Evolutionary conservation across 2,329 filamentous ascomycete genomes (phyloP).

Genomic region (Neopestalotiopsis clavispora): DNA sequence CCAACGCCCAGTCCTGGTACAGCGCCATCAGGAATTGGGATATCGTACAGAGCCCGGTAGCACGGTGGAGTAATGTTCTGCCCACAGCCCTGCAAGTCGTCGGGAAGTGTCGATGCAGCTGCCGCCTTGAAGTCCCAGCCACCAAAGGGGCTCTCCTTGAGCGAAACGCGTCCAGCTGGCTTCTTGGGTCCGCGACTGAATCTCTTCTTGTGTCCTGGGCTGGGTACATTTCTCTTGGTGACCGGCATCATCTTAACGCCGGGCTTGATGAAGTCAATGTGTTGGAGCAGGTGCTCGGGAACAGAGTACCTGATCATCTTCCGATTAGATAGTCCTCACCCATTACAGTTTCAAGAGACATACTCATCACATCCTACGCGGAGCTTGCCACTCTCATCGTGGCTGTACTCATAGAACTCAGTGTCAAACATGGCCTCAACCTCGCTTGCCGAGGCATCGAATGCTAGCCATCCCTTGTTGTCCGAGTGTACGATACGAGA

Average conservation of each 20-base stretch:
- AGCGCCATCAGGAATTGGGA: constrained; percentile 25
- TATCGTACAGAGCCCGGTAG: constrained; percentile 26
- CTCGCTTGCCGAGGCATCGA: constrained; percentile 38
- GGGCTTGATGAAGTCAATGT: constrained; percentile 53
- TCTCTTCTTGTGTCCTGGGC: constrained; percentile 11
- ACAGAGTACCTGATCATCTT: constrained; percentile 24
- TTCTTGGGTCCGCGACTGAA: constrained; percentile 20
- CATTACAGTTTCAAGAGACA: constrained; percentile 17
- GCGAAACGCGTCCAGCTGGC: constrained; percentile 2
- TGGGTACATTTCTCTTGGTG: not conserved
- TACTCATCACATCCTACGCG: constrained; percentile 3
- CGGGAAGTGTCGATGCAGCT: constrained; percentile 17
- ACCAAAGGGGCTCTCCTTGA: constrained; percentile 21
- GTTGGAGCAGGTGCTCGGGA: constrained; percentile 38
- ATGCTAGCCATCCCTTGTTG: constrained; percentile 40
- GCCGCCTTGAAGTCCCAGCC: constrained; percentile 14
- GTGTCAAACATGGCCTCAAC: constrained; percentile 39
- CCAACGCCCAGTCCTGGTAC: constrained; percentile 28
- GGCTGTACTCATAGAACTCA: constrained; percentile 40
- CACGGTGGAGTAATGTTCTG: constrained; percentile 10
- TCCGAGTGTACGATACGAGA: constrained; percentile 27
- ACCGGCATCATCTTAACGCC: constrained; percentile 42
- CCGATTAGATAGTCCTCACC: constrained; percentile 23
- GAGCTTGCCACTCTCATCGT: constrained; percentile 23
- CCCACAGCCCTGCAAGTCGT: constrained; percentile 9